Conservation (phyloP, 2,329 filamentous ascomycete species). For the Calonectria honghensis region DNA sequence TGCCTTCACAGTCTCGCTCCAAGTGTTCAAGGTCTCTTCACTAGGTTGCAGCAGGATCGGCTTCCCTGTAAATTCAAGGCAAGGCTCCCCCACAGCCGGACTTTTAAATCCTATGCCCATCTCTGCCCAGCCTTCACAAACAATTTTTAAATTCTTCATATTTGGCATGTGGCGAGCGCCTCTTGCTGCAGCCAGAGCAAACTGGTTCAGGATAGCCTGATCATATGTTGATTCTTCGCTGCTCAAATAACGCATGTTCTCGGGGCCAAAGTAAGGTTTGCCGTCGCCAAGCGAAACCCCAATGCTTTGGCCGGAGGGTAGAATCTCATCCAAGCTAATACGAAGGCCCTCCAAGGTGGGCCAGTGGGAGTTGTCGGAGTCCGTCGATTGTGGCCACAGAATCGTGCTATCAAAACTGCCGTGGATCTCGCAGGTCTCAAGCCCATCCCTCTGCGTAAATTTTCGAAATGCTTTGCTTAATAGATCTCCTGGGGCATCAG, state of each 20-base stretch:
- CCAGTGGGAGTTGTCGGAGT: not conserved
- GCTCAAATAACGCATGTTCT: no score
- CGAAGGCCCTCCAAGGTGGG: not conserved
- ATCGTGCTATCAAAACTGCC: not conserved
- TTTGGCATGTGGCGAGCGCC: not conserved
- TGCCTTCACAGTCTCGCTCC: not conserved
- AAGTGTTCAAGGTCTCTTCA: not conserved
- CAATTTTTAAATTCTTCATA: not conserved
- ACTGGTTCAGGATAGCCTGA: not conserved
- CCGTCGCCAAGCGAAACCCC: not conserved
- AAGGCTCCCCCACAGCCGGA: not conserved
- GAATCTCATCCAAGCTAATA: not conserved
- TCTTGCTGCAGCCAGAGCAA: not conserved
- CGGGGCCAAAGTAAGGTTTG: not conserved
- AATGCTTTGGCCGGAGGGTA: not conserved
- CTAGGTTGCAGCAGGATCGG: not conserved
- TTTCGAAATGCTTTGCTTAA: not conserved
- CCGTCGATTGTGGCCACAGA: not conserved
- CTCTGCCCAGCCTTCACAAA: not conserved
- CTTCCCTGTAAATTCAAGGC: not conserved
- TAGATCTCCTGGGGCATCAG: not conserved
- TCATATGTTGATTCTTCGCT: not conserved
- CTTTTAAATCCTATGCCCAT: not conserved
- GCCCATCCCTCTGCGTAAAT: not conserved
- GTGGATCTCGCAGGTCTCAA: not conserved